phyloP scores from a whole-genome alignment of 2,329 filamentous ascomycete species.

The Fusarium pseudograminearum region DNA sequence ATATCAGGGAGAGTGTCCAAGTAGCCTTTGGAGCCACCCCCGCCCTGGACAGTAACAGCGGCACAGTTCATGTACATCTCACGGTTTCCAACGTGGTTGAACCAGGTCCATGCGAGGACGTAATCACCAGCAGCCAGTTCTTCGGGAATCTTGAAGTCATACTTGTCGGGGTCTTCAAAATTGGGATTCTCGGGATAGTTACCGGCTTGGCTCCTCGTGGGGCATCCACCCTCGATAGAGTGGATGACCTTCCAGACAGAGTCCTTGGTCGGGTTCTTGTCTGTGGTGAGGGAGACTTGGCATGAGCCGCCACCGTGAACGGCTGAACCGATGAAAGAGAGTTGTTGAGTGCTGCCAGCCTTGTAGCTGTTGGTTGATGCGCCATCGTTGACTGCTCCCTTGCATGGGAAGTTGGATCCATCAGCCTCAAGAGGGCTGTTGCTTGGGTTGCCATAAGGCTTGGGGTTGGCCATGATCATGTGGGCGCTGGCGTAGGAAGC shows the following conservation, averaged over 20 bases:
- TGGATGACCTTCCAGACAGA: constrained; percentile 90
- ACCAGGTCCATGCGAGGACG: constrained; percentile 92
- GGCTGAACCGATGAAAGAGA: constrained; percentile 78
- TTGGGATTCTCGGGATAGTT: constrained; percentile 67
- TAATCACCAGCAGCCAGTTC: constrained; percentile 81
- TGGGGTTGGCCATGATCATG: constrained; percentile 77
- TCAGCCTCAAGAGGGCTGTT: constrained; percentile 72
- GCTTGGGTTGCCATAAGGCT: constrained; percentile 67
- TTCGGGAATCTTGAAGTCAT: constrained; percentile 77
- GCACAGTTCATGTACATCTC: constrained; percentile 99
- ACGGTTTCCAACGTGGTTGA: constrained; percentile 91
- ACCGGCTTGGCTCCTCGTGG: constrained; percentile 66
- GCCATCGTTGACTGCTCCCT: constrained; percentile 63
- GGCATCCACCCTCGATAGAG: constrained; percentile 88
- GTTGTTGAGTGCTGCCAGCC: constrained; percentile 54
- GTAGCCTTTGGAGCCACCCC: constrained; percentile 61
- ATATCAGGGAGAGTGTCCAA: constrained; percentile 75
- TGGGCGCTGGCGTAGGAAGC: constrained; percentile 75
- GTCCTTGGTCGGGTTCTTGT: constrained; percentile 72
- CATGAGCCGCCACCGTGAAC: constrained; percentile 93
- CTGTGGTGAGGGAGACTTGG: constrained; percentile 87
- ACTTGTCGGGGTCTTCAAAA: constrained; percentile 64
- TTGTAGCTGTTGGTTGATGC: constrained; percentile 68
- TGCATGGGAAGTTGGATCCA: constrained; percentile 86
- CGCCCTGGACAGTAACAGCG: constrained; percentile 73